These are phyloP conservation scores for Metarhizium humberi DNA, from an alignment of 2,329 filamentous ascomycete genomes.

Conservation along the genomic window DNA sequence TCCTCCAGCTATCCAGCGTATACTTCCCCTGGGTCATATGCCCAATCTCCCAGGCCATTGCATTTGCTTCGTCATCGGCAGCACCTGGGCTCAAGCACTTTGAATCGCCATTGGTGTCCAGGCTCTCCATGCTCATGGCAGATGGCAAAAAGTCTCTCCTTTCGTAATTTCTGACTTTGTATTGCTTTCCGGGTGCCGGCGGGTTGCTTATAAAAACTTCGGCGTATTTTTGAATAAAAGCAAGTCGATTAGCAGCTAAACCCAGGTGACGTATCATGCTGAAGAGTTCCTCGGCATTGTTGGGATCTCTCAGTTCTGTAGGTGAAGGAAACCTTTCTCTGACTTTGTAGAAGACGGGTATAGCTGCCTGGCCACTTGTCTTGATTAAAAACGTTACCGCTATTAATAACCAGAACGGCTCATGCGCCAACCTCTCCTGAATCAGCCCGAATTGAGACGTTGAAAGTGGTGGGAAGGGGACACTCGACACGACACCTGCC, in stretches of 20 bases:
- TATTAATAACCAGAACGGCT: slow-evolving; percentile 73
- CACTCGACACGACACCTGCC: slow-evolving; percentile 39
- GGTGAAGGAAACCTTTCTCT: slow-evolving; percentile 61
- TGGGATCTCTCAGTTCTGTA: slow-evolving; percentile 46
- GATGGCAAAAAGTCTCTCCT: slow-evolving; percentile 20
- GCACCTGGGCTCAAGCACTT: background rate
- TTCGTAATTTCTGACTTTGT: slow-evolving; percentile 40
- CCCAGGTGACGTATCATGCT: slow-evolving; percentile 61
- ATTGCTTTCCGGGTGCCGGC: slow-evolving; percentile 49
- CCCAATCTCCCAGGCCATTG: slow-evolving; percentile 68
- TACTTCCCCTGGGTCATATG: slow-evolving; percentile 78
- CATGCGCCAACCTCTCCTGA: slow-evolving; percentile 66
- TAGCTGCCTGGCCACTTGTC: slow-evolving; percentile 63
- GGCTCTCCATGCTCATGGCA: background rate
- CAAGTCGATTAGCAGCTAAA: slow-evolving; percentile 57
- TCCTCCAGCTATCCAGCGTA: slow-evolving; percentile 82
- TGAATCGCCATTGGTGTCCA: background rate
- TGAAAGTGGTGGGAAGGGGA: slow-evolving; percentile 60
- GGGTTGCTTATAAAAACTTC: slow-evolving; percentile 56
- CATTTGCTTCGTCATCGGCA: slow-evolving; percentile 6
- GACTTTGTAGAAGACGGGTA: slow-evolving; percentile 65
- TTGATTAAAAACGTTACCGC: slow-evolving; percentile 80
- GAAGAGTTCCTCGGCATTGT: slow-evolving; percentile 39
- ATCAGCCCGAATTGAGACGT: slow-evolving; percentile 64
- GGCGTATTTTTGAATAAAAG: slow-evolving; percentile 61